Conservation (phyloP, 306 rosid genomes). For the Potentilla sterilis region DNA sequence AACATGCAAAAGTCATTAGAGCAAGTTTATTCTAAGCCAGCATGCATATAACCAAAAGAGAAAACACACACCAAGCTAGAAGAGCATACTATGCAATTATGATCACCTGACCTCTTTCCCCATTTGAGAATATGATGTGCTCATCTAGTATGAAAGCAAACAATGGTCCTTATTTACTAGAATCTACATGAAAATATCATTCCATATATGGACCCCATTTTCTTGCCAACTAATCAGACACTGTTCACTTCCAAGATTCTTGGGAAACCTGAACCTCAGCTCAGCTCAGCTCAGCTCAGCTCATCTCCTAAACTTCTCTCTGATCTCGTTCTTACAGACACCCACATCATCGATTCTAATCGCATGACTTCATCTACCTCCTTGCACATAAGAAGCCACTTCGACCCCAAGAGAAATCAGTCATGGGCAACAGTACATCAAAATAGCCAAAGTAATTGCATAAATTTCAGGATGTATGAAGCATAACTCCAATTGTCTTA, state of each 20-base stretch:
- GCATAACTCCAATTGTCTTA: constrained; percentile 5
- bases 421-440: constrained; percentile 15
- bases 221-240: background rate
- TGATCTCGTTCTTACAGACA: constrained; percentile 9
- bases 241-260: constrained; percentile 40
- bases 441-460: constrained; percentile 18
- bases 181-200: background rate
- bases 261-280: constrained; percentile 22
- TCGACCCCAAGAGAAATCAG: constrained; percentile 17
- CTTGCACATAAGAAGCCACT: constrained; percentile 21
- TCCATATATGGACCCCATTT: background rate
- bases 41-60: too few relatives aligned
- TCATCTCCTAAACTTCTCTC: constrained; percentile 1
- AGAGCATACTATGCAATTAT: too few relatives aligned
- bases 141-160: too few relatives aligned
- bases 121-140: too few relatives aligned
- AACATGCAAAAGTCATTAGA: too few relatives aligned
- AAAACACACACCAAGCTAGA: too few relatives aligned
- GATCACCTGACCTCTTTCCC: too few relatives aligned
- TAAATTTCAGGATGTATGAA: constrained; percentile 48
- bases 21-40: too few relatives aligned
- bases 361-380: constrained; percentile 31
- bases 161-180: background rate
- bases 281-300: background rate
- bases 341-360: constrained; percentile 35